Evolutionary conservation across 2,329 filamentous ascomycete genomes (phyloP).

Genomic region (Aureobasidium uvarum): DNA sequence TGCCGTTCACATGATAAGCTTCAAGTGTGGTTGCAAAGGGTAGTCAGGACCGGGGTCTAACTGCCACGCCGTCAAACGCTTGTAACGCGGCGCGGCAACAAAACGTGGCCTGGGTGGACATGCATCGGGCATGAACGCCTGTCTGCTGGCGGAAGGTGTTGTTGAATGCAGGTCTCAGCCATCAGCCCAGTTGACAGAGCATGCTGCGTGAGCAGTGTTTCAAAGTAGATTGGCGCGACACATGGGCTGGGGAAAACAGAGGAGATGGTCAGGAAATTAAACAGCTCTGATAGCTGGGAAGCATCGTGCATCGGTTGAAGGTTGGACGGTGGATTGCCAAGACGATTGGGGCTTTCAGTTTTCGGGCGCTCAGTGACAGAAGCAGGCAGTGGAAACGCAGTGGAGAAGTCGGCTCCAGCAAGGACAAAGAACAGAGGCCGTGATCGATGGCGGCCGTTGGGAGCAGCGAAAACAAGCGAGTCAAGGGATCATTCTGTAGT

Average conservation of each 20-base stretch:
- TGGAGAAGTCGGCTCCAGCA: not conserved
- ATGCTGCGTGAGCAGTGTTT: constrained; percentile 14
- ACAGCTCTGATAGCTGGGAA: constrained; percentile 6
- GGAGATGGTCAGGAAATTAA: constrained; percentile 14
- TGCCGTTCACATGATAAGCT: not conserved
- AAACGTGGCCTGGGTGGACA: constrained; percentile 21
- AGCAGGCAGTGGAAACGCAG: not conserved
- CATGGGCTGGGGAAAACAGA: constrained; percentile 15
- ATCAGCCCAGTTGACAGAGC: not conserved
- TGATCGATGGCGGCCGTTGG: constrained; percentile 12
- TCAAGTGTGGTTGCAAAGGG: constrained; percentile 6
- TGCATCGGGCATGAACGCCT: constrained; percentile 21
- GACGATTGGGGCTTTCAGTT: constrained; percentile 16
- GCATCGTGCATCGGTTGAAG: constrained; percentile 22
- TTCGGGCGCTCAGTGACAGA: not conserved
- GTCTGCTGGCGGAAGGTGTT: not conserved
- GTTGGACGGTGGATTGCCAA: constrained; percentile 16
- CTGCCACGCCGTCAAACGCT: constrained; percentile 23
- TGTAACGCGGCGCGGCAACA: constrained; percentile 19
- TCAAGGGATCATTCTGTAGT: not conserved
- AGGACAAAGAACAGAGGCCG: constrained; percentile 12
- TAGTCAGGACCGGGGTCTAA: constrained; percentile 15
- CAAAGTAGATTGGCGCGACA: constrained; percentile 20
- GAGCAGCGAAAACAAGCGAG: constrained; percentile 21
- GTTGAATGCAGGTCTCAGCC: constrained; percentile 5